Base-by-base conservation (phyloP, 805 yeast genomes). In the Spathaspora boniae region DNA sequence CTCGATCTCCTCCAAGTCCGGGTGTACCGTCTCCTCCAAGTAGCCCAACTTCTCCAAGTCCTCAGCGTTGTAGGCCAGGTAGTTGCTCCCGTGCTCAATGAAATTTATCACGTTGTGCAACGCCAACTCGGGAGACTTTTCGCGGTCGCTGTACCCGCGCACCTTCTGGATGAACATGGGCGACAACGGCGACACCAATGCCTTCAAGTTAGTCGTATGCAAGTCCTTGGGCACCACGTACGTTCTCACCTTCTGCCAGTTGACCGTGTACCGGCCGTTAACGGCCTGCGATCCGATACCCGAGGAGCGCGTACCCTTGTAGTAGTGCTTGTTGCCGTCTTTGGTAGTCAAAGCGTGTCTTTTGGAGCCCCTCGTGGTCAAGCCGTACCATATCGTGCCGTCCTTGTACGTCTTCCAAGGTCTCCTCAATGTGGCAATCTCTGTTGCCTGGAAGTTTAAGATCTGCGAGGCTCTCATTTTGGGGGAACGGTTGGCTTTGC, bases 271-370 rank as follows among this genome's bases (percentile, higher is more conserved):
- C 16, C 76, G 74, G 36, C 95, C 97, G 42, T 70, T 72, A 23
- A 71, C 68, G 36, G 93, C 83, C 54, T 82, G 78, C 35, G 69
- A 71, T 56, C 99, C 99, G 43, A 87, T 78, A 59, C 97, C 97
- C 3, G 95, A 76, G 4, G 98, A 86, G 40, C 97, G 77, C 16
- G 98, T 93, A 69, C 99, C 99, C 60, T 93, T 93, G 67, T 93
- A 93, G 65, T 72, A 85, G 50, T 85, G 82, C 68, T 89, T 88
- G 64, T 93, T 91, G 52, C 98, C 98, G 56, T 86, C 87, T 53
- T 93, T 93, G 16, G 96, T 82, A 16, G 96, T 83, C 49, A 91
- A 67, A 4, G 95, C 75, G 54, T 75, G 74, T 67, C 96, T 80
- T 58, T 82, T 86, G 45, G 86, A 80, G 37, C 97, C 97, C 6